Base-by-base conservation (phyloP, 2,329 filamentous ascomycete species). In the Penicillium janthinellum region DNA sequence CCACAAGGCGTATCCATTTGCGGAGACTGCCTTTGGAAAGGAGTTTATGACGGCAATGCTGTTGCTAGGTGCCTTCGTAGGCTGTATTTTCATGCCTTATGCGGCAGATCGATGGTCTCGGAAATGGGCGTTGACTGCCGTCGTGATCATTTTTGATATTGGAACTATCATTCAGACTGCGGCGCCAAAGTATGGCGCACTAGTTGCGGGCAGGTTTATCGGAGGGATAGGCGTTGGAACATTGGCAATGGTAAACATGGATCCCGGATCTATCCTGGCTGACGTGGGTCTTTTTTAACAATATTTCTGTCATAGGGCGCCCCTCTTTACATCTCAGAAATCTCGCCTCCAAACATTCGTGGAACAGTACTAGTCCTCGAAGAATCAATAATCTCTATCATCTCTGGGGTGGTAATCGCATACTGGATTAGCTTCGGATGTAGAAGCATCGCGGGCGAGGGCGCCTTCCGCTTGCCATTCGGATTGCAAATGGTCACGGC, bases 371-470 rank as follows among this genome's bases (percentile, higher is more conserved):
- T 67, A 2, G 60, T 81, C 1, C 69, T 83, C 4, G 78, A 83
- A 58, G 78, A 83, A 58, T 75, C 81, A 51, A 72, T 83, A 51
- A 72, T 83, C 57, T 74, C 71, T 52, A 82, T 83, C 53, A 79
- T 81, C 12, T 69, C 75, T 20, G 80, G 82, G 79, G 57, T 65
- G 22, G 78, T 84, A 3, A 73, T 84, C 25, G 79, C 82, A 1
- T 86, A 79, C 65, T 86, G 81, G 79, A 82, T 83, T 39, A 82
- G 81, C 0, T 86, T 84, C 57, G 83, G 78, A 0, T 84, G 82
- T 0, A 70, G 75, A 5, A 73, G 75, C 61, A 77, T 83, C 42
- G 60, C 71, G 0, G 67, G 75, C 35, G 75, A 80, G 67, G 75
- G 73, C 69, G 71, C 80, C 11, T 59, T 57, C 44, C 59, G 59